Conservation (phyloP, 2,329 filamentous ascomycete genomes). For the Colletotrichum sp. region DNA sequence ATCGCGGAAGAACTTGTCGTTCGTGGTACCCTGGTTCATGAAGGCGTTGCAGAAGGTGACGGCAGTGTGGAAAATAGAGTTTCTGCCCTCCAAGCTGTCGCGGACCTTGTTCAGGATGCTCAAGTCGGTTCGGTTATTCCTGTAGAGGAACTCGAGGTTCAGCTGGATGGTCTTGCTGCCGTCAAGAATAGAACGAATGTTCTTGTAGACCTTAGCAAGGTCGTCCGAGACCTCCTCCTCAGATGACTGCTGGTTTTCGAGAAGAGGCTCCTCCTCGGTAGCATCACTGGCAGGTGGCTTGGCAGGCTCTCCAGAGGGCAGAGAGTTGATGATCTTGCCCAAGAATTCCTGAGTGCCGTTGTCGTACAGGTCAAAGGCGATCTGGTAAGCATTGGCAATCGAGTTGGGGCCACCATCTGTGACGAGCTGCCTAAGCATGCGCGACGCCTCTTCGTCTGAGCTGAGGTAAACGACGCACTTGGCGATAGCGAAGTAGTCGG, state of each 20-base stretch:
- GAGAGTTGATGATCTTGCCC: slow-evolving; percentile 82
- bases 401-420: slow-evolving; percentile 79
- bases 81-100: slow-evolving; percentile 92
- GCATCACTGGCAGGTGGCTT: slow-evolving; percentile 47
- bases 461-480: slow-evolving; percentile 97
- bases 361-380: slow-evolving; percentile 97
- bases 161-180: slow-evolving; percentile 94
- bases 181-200: slow-evolving; percentile 74
- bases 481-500: slow-evolving; percentile 97
- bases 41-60: slow-evolving; percentile 98
- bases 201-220: slow-evolving; percentile 62
- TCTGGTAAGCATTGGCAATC: slow-evolving; percentile 90
- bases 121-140: slow-evolving; percentile 92
- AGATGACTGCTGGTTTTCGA: slow-evolving; percentile 52
- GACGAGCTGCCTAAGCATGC: slow-evolving; percentile 83
- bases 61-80: slow-evolving; percentile 97
- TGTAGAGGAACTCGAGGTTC: slow-evolving; percentile 94
- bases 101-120: slow-evolving; percentile 95
- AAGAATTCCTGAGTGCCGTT: slow-evolving; percentile 98
- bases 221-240: slow-evolving; percentile 59
- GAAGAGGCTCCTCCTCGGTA: slow-evolving; percentile 53
- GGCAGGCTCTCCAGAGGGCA: slow-evolving; percentile 64
- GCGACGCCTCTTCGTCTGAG: slow-evolving; percentile 87
- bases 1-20: slow-evolving; percentile 98
- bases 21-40: slow-evolving; percentile 98